A percentile compares a stretch with the other conserved stretches of the same genome.
phyloP scores from a whole-genome alignment of 495 filamentous ascomycete species.

The Penicillium verhagenii region DNA sequence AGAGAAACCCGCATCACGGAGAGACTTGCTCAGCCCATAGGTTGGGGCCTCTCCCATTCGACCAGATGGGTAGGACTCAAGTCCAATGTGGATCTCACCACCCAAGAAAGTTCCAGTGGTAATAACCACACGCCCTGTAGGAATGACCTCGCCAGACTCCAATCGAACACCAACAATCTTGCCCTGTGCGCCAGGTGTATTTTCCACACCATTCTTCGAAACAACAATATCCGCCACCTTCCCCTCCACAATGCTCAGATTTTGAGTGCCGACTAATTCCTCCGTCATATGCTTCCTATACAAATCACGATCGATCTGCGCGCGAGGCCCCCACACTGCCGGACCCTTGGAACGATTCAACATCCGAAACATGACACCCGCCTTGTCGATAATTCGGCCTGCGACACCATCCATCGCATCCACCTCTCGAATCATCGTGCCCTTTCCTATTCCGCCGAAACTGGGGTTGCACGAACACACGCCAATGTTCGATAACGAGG shows the following conservation, averaged over 20 bases:
- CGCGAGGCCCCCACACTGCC: conserved; percentile 94
- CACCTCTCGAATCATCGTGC: conserved; percentile 91
- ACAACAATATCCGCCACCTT: conserved; percentile 89
- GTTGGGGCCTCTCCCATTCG: conserved; percentile 94
- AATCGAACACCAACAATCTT: conserved; percentile 84
- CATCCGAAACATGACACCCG: conserved; percentile 86
- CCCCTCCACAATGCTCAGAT: conserved; percentile 75
- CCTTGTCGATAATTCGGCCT: conserved; percentile 88
- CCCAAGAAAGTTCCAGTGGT: conserved; percentile 96
- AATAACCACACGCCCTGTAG: conserved; percentile 80
- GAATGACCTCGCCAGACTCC: conserved; percentile 84
- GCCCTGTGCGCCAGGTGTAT: conserved; percentile 54
- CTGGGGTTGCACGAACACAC: conserved; percentile 97
- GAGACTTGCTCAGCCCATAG: conserved; percentile 87
- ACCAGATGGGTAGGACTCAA: conserved; percentile 80
- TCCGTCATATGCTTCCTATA: conserved; percentile 92
- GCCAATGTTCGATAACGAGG: conserved; percentile 81
- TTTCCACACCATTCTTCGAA: conserved; percentile 49
- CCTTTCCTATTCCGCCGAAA: conserved; percentile 98
- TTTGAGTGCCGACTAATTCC: conserved; percentile 73
- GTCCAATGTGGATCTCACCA: conserved; percentile 94
- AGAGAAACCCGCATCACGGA: conserved; percentile 85
- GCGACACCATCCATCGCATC: conserved; percentile 93
- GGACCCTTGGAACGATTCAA: conserved; percentile 88
- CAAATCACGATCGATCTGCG: conserved; percentile 90